Conservation (phyloP, 164 flowering plant species). For the Hamamelis virginiana region DNA sequence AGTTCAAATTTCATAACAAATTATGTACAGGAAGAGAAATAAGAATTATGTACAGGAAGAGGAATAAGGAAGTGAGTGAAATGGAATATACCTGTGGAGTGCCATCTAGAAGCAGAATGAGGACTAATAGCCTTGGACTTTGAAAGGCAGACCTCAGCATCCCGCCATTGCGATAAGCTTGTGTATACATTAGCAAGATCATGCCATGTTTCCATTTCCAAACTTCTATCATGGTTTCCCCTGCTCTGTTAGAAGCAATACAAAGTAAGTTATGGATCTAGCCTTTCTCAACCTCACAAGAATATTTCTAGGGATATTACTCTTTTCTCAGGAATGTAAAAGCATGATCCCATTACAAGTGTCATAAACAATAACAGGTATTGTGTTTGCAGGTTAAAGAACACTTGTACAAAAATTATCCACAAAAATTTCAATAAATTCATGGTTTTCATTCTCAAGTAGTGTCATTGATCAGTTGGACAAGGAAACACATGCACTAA, state of each 20-base stretch:
- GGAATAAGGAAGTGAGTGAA: background rate
- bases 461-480: too few relatives aligned
- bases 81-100: slow-evolving; percentile 60
- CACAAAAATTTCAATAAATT: background rate
- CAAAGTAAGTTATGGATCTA: background rate
- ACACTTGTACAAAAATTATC: background rate
- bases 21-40: background rate
- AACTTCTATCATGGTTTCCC: slow-evolving; percentile 34
- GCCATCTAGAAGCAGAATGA: slow-evolving; percentile 76
- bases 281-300: background rate
- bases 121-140: slow-evolving; percentile 62
- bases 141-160: slow-evolving; percentile 82
- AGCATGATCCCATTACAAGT: too few relatives aligned
- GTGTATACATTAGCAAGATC: slow-evolving; percentile 80
- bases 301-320: too few relatives aligned
- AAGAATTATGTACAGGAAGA: background rate
- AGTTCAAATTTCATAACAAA: background rate
- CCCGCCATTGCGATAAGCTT: slow-evolving; percentile 80
- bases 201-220: slow-evolving; percentile 94
- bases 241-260: slow-evolving; percentile 40
- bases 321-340: too few relatives aligned
- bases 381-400: background rate
- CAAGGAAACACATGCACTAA: too few relatives aligned
- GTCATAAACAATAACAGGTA: too few relatives aligned
- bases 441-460: too few relatives aligned